Evolutionary conservation across 2,329 filamentous ascomycete genomes (phyloP), one percentile per base, ranked within the genome.

Genomic region (Plectosphaerella plurivora): DNA sequence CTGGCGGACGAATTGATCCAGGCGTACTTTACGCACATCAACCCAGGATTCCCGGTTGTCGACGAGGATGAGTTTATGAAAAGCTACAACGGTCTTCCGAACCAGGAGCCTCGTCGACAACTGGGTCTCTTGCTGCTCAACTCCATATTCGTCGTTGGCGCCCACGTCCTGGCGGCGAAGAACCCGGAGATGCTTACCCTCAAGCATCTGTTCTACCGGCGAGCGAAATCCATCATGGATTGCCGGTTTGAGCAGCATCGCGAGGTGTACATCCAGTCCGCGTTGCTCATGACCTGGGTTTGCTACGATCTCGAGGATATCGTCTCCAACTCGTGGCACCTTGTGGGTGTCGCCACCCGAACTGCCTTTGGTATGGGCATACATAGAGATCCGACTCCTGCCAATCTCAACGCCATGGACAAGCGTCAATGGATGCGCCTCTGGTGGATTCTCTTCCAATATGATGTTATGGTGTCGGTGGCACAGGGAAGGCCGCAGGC

Each of bases 241-340:
- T 71, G 69, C 25, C 73, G 78, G 6, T 73, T 78, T 36, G 79
- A 82, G 56, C 71, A 76, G 24, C 77, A 82, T 57, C 71, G 79
- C 14, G 73, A 77, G 54, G 71, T 73, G 33, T 68, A 81, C 48
- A 70, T 82, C n/a, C 79, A 82, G 60, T 74, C 74, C 4, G 76
- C 78, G 2, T 64, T 82, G 20, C 68, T 82, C 1, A 58, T 82
- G 50, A 81, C 77, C 2, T 82, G 79, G 79, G 75, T 80, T 56
- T 75, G 76, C 1, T 76, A 82, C 47, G 73, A 75, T 14, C 75
- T 77, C 22, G 79, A 82, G 56, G 77, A 81, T 60, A 74, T 81
- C 7, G 67, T 76, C 5, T 74, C 76, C 39, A 81, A 82, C 57
- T 73, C 75, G 15, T 79, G 69, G 65, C 66, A 68, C 54, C 82